These are phyloP conservation scores for thale cress (Arabidopsis thaliana) DNA, from an alignment of 345 rosid genomes.

Conservation along the genomic window TAIR10.1 NC_003074.8:7978001-7978500, in stretches of 20 bases:
- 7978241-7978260: slow-evolving; percentile 64
- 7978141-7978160: slow-evolving; percentile 90
- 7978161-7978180: slow-evolving; percentile 95
- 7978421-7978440: not conserved
- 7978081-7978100: slow-evolving; percentile 89
- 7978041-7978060: slow-evolving; percentile 74
- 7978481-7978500: not conserved
- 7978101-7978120: slow-evolving; percentile 77
- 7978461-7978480: not conserved
- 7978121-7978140: slow-evolving; percentile 81
- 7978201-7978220: slow-evolving; percentile 52
- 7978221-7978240: slow-evolving; percentile 49
- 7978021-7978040: slow-evolving; percentile 88
- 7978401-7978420: slow-evolving; percentile 18
- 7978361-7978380: slow-evolving; percentile 33
- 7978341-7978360: slow-evolving; percentile 15
- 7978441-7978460: not conserved
- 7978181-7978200: slow-evolving; percentile 81
- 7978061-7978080: slow-evolving; percentile 50
- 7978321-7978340: slow-evolving; percentile 23
- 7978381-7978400: not conserved
- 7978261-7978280: slow-evolving; percentile 89
- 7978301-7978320: slow-evolving; percentile 35
- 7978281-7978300: slow-evolving; percentile 36
- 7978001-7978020: slow-evolving; percentile 78